phyloP scores from a whole-genome alignment of 2,329 filamentous ascomycete genomes.

The Leptographium lundbergii region DNA sequence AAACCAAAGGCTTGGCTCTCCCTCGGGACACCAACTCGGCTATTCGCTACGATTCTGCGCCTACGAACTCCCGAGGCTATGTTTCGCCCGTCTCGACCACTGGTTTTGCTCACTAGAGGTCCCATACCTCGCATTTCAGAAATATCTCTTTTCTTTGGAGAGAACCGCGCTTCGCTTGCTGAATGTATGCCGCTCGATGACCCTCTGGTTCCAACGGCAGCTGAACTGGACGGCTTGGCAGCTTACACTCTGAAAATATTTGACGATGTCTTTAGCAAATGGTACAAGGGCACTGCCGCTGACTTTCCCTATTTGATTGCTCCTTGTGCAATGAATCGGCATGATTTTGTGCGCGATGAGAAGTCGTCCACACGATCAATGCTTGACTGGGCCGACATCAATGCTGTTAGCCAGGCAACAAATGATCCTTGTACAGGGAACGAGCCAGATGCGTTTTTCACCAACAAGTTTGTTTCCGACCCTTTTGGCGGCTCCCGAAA shows the following conservation, averaged over 20 bases:
- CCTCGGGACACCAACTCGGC: conserved; percentile 30
- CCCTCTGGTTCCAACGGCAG: conserved; percentile 29
- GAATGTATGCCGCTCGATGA: conserved; percentile 30
- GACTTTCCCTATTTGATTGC: conserved; percentile 77
- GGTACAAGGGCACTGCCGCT: conserved; percentile 48
- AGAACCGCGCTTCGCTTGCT: conserved; percentile 46
- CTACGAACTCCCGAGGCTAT: conserved; percentile 45
- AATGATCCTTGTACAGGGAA: conserved; percentile 28
- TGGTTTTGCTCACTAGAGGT: conserved; percentile 60
- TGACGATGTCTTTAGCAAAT: conserved; percentile 79
- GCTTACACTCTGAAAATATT: conserved; percentile 67
- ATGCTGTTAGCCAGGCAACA: conserved; percentile 5
- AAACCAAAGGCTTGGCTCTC: conserved; percentile 66
- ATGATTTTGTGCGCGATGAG: conserved; percentile 16
- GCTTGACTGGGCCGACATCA: conserved; percentile 46
- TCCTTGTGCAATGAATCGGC: conserved; percentile 30
- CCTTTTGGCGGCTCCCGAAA: conserved; percentile 51
- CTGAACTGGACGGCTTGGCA: conserved; percentile 41
- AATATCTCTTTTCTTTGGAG: conserved; percentile 62
- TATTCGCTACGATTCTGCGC: conserved; percentile 51
- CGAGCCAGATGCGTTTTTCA: conserved; percentile 35
- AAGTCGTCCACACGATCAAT: conserved; percentile 16
- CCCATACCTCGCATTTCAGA: conserved; percentile 49
- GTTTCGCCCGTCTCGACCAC: conserved; percentile 43
- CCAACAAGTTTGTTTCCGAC: conserved; percentile 42